Evolutionary conservation across 306 rosid genomes (phyloP).

Genomic region (Acmispon strigosus): DNA sequence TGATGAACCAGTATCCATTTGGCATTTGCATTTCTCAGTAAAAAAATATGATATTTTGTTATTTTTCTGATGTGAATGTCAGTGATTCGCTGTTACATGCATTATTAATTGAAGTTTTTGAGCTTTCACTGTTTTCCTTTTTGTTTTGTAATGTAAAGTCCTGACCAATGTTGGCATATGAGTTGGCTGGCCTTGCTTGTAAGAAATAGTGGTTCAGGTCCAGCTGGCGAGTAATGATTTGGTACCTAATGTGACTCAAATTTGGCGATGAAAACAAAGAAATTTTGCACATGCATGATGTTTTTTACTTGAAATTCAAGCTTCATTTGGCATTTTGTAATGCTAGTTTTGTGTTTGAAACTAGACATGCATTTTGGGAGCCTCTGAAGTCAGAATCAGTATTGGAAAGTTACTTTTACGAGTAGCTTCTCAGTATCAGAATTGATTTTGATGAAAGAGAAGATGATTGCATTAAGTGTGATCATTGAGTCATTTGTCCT

Average conservation of each 20-base stretch:
- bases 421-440: no score
- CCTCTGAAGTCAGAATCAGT: no score
- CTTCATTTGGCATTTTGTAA: not conserved
- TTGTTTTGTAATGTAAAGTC: not conserved
- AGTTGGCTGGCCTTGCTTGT: conserved; percentile 22
- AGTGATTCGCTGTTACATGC: not conserved
- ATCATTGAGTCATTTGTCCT: not conserved
- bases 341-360: not conserved
- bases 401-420: no score
- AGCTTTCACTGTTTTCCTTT: conserved; percentile 10
- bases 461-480: no score
- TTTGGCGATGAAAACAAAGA: not conserved
- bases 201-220: not conserved
- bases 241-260: not conserved
- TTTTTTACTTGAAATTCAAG: not conserved
- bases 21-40: conserved; percentile 7
- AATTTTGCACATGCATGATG: not conserved
- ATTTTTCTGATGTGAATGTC: not conserved
- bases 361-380: not conserved
- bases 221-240: not conserved
- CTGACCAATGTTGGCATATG: not conserved
- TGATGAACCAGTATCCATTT: conserved; percentile 89
- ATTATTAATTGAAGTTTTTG: conserved; percentile 11
- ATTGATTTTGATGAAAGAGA: no score
- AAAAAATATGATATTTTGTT: not conserved